Conservation (phyloP, 805 yeast genomes). For the Yarrowia keelungensis region DNA sequence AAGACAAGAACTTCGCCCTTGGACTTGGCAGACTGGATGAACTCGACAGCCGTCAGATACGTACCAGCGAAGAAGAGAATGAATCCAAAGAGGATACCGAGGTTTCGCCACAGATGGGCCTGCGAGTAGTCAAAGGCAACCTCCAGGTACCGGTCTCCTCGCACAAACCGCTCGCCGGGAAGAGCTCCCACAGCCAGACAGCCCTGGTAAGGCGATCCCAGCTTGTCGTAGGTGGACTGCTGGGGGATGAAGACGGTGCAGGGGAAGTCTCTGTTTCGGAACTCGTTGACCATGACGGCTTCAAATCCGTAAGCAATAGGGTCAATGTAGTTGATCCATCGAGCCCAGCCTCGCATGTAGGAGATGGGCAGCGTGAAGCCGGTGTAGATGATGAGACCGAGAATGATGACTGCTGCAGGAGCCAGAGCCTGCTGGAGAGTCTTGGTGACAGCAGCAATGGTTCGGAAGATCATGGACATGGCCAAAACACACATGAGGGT, state of each 20-base stretch:
- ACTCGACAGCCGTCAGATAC: constrained; percentile 63
- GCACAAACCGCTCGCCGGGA: constrained; percentile 59
- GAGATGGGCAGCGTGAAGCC: constrained; percentile 58
- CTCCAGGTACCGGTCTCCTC: constrained; percentile 60
- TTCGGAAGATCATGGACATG: constrained; percentile 63
- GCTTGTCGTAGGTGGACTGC: constrained; percentile 25
- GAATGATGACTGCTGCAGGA: constrained; percentile 54
- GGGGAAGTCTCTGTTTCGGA: constrained; percentile 48
- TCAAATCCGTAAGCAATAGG: constrained; percentile 58
- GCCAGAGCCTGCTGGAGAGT: constrained; percentile 55
- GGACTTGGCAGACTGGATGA: constrained; percentile 49
- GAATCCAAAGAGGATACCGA: constrained; percentile 67
- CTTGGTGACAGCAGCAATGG: constrained; percentile 52
- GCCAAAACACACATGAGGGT: constrained; percentile 55
- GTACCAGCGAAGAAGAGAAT: constrained; percentile 60
- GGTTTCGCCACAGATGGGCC: constrained; percentile 67
- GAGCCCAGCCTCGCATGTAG: constrained; percentile 58
- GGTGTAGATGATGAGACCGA: constrained; percentile 54
- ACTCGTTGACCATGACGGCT: constrained; percentile 57
- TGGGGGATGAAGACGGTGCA: constrained; percentile 48
- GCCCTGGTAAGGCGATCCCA: constrained; percentile 49
- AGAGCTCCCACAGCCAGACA: constrained; percentile 66
- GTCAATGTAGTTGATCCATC: constrained; percentile 58
- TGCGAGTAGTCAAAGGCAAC: constrained; percentile 55
- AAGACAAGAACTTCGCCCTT: constrained; percentile 71